Evolutionary conservation across 2,329 filamentous ascomycete species (phyloP).

Genomic region (Aureobasidium sp.): DNA sequence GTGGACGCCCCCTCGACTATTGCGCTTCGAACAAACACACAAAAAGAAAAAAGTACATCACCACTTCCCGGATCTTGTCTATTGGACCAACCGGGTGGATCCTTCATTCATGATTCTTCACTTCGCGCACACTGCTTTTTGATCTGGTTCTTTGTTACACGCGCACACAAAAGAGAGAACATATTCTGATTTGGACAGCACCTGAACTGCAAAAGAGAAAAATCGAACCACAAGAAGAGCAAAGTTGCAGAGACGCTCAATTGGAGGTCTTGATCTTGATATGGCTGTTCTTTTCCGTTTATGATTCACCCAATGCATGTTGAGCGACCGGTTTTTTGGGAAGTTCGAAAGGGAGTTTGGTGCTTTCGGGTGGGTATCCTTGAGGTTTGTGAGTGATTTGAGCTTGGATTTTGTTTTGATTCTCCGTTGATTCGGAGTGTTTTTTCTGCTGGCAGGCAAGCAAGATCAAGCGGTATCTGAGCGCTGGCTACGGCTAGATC

Average conservation of each 20-base stretch:
- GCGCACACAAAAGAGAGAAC: not conserved
- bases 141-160: not conserved
- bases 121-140: slow-evolving; percentile 1
- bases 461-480: slow-evolving; percentile 1
- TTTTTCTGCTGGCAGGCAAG: not conserved
- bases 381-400: not conserved
- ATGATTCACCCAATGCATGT: not conserved
- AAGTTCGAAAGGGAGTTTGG: not conserved
- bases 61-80: not conserved
- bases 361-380: not conserved
- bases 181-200: slow-evolving; percentile 10
- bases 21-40: not conserved
- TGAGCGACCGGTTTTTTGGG: not conserved
- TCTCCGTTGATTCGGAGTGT: not conserved
- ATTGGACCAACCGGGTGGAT: slow-evolving; percentile 4
- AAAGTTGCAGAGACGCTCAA: not conserved
- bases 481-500: slow-evolving; percentile 1
- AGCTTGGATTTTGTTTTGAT: not conserved
- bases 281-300: not conserved
- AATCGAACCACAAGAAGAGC: not conserved
- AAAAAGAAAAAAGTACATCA: not conserved
- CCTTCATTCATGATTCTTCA: not conserved
- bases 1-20: slow-evolving; percentile 16
- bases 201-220: not conserved
- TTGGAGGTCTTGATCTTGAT: not conserved